These are phyloP conservation scores for Mucor saturninus DNA, from an alignment of 371 early-diverging fungal species.

Conservation along the genomic window DNA sequence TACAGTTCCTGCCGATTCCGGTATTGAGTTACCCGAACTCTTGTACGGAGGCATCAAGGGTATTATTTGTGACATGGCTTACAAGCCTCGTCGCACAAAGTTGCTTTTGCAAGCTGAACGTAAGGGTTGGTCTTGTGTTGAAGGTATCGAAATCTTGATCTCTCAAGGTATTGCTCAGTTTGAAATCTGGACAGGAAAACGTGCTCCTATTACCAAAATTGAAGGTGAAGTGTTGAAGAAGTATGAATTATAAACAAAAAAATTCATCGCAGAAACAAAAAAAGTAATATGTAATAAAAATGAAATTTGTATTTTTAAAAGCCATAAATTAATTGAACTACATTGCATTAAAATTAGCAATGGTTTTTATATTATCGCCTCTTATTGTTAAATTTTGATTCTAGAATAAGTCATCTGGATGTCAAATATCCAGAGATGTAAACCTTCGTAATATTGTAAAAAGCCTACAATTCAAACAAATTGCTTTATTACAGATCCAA, in stretches of 20 bases:
- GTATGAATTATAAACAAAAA: constrained; percentile 31
- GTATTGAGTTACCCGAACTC: constrained; percentile 61
- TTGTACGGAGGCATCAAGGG: constrained; percentile 63
- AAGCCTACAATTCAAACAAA: too few species aligned
- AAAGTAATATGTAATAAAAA: neutral
- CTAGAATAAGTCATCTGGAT: too few species aligned
- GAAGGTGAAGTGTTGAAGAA: constrained; percentile 49
- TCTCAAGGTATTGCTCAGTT: constrained; percentile 93
- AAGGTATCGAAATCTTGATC: constrained; percentile 88
- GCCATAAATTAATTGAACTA: neutral
- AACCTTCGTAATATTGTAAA: too few species aligned
- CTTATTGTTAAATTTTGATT: too few species aligned
- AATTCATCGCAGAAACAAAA: neutral
- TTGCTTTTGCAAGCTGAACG: constrained; percentile 65
- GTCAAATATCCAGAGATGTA: too few species aligned
- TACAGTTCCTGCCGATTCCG: constrained; percentile 85
- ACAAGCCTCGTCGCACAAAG: constrained; percentile 85
- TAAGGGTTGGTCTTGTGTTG: constrained; percentile 75
- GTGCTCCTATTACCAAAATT: constrained; percentile 57
- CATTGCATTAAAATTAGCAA: too few species aligned
- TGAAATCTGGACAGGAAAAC: constrained; percentile 72
- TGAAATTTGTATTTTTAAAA: neutral
- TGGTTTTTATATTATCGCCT: too few species aligned
- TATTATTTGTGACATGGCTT: constrained; percentile 92
- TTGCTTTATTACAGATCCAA: too few species aligned